Percentiles rank a stretch among this genome's conserved stretches.
phyloP scores from a whole-genome alignment of 176 grass and related monocot genomes.

The Cenchrus fungigraminus region DNA sequence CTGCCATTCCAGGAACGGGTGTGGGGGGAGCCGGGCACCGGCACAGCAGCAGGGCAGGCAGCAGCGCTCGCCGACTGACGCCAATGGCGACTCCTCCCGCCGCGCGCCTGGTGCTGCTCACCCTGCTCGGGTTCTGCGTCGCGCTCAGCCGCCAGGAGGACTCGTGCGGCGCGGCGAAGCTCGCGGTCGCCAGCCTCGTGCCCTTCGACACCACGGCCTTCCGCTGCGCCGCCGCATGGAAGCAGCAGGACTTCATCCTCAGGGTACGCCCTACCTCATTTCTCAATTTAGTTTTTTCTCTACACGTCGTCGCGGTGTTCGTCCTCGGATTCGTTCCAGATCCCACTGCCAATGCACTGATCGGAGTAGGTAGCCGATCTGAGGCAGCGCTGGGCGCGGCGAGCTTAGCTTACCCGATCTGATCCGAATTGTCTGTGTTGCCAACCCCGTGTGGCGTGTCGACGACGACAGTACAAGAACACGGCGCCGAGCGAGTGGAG shows the following conservation, averaged over 20 bases:
- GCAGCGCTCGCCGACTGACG: background rate
- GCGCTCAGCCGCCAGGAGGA: slow-evolving; percentile 67
- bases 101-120: slow-evolving; percentile 46
- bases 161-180: slow-evolving; percentile 51
- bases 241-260: slow-evolving; percentile 72
- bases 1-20: slow-evolving; percentile 3
- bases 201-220: slow-evolving; percentile 76
- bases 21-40: background rate
- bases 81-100: slow-evolving; percentile 47
- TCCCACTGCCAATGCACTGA: background rate
- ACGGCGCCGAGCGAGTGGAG: slow-evolving; percentile 72
- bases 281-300: background rate
- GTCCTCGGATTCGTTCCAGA: slow-evolving; percentile 1
- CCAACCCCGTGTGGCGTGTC: background rate
- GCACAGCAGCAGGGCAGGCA: background rate
- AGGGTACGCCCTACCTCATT: slow-evolving; percentile 48
- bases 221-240: slow-evolving; percentile 70
- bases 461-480: slow-evolving; percentile 72
- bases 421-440: background rate
- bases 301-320: background rate
- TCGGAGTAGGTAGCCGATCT: background rate
- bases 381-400: background rate
- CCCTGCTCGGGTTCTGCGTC: slow-evolving; percentile 47
- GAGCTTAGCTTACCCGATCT: background rate
- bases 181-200: slow-evolving; percentile 56